phyloP scores from a whole-genome alignment of 2,329 filamentous ascomycete genomes.

The Beauveria sp. region DNA sequence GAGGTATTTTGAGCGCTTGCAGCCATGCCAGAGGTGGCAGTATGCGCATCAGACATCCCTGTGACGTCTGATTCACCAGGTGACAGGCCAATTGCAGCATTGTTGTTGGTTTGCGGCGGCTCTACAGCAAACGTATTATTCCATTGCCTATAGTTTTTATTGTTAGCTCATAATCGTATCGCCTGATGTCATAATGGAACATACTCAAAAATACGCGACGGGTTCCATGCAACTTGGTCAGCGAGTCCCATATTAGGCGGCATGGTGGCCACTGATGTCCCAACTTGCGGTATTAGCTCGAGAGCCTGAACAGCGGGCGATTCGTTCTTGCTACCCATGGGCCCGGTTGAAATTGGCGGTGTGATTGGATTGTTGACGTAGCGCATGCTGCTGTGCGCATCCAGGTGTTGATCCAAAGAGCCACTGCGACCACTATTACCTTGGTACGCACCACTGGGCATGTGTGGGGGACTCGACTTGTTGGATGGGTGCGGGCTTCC shows the following conservation, averaged over 20 bases:
- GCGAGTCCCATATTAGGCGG: conserved; percentile 50
- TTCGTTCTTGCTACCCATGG: conserved; percentile 69
- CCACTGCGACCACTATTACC: conserved; percentile 37
- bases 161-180: neutral
- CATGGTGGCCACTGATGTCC: conserved; percentile 42
- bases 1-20: conserved; percentile 43
- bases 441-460: conserved; percentile 41
- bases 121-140: conserved; percentile 78
- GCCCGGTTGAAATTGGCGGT: conserved; percentile 68
- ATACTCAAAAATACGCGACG: conserved; percentile 83
- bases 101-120: conserved; percentile 29
- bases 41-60: conserved; percentile 41
- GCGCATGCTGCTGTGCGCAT: conserved; percentile 48
- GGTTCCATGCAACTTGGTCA: conserved; percentile 71
- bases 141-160: conserved; percentile 63
- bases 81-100: conserved; percentile 45
- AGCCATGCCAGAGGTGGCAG: conserved; percentile 38
- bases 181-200: neutral
- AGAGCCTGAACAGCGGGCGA: conserved; percentile 65
- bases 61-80: conserved; percentile 48
- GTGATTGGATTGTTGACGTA: conserved; percentile 66
- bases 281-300: conserved; percentile 59
- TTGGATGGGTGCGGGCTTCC: conserved; percentile 64
- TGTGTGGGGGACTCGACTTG: conserved; percentile 55
- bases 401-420: conserved; percentile 48